These are phyloP conservation scores for Puya raimondii DNA, from an alignment of 176 grass and related monocot species.

Conservation along the genomic window DNA sequence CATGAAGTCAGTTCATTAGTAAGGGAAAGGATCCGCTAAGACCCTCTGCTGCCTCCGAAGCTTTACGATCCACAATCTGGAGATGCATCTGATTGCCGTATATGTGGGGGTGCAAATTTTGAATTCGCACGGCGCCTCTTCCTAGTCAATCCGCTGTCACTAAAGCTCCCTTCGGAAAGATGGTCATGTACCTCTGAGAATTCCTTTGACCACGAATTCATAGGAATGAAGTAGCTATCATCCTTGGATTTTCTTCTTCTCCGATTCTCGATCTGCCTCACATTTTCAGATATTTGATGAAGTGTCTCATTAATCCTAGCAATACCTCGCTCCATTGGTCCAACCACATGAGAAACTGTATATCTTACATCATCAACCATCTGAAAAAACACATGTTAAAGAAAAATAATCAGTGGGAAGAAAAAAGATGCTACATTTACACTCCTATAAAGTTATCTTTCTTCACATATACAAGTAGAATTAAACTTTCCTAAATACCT, in stretches of 20 bases:
- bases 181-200: slow-evolving; percentile 60
- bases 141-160: slow-evolving; percentile 65
- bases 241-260: slow-evolving; percentile 78
- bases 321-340: slow-evolving; percentile 77
- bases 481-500: too few relatives aligned
- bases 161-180: slow-evolving; percentile 59
- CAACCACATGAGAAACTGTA: slow-evolving; percentile 88
- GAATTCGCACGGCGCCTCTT: slow-evolving; percentile 32
- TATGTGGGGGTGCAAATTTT: slow-evolving; percentile 5
- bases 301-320: slow-evolving; percentile 69
- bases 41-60: slow-evolving; percentile 42
- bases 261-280: slow-evolving; percentile 70
- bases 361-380: slow-evolving; percentile 96
- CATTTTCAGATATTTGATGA: slow-evolving; percentile 87
- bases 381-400: slow-evolving; percentile 31
- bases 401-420: not conserved
- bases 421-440: not conserved
- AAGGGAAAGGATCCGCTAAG: slow-evolving; percentile 20
- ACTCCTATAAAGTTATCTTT: too few relatives aligned
- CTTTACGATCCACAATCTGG: slow-evolving; percentile 25
- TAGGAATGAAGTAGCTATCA: slow-evolving; percentile 72
- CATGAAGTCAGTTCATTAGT: not conserved
- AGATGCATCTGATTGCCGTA: slow-evolving; percentile 4
- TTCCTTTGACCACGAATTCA: slow-evolving; percentile 66
- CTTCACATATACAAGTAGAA: too few relatives aligned